These are phyloP conservation scores for Debaryomycetaceae sp. DNA, from an alignment of 1,139 yeast genomes.

Conservation along the genomic window DNA sequence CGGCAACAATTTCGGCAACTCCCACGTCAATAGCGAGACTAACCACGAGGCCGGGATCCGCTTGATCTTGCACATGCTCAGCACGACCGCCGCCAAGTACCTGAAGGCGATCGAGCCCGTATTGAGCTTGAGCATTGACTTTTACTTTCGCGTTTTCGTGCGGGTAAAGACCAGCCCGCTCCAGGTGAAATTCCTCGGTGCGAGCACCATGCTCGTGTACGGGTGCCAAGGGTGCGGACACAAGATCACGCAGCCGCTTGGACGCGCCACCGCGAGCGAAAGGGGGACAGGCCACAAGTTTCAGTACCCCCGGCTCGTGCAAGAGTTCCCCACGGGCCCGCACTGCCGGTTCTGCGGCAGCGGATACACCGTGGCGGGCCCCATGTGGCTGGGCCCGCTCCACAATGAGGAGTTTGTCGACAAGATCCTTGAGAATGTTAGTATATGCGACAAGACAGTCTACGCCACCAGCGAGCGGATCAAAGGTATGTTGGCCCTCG, in stretches of 20 bases:
- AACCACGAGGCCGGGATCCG: slow-evolving; percentile 92
- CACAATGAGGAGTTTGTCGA: slow-evolving; percentile 62
- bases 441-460: slow-evolving; percentile 33
- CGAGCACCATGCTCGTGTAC: slow-evolving; percentile 67
- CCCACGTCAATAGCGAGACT: slow-evolving; percentile 65
- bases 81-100: slow-evolving; percentile 80
- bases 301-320: slow-evolving; percentile 21
- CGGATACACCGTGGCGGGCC: slow-evolving; percentile 77
- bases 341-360: slow-evolving; percentile 61
- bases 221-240: slow-evolving; percentile 87
- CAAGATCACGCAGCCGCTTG: slow-evolving; percentile 60
- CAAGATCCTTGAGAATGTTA: slow-evolving; percentile 46
- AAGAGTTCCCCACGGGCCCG: slow-evolving; percentile 3
- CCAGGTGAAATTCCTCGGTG: slow-evolving; percentile 63
- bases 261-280: slow-evolving; percentile 30
- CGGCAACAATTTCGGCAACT: slow-evolving; percentile 57
- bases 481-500: slow-evolving; percentile 85
- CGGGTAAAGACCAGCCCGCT: slow-evolving; percentile 69
- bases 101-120: slow-evolving; percentile 82
- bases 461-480: slow-evolving; percentile 79
- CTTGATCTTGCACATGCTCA: slow-evolving; percentile 65
- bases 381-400: slow-evolving; percentile 85
- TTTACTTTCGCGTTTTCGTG: slow-evolving; percentile 79
- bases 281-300: slow-evolving; percentile 23
- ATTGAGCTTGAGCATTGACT: slow-evolving; percentile 76